A percentile compares a stretch with the other conserved stretches of the same genome.
These are phyloP conservation scores for Orbilia blumenaviensis DNA, from an alignment of 2,329 filamentous ascomycete genomes.

Conservation along the genomic window DNA sequence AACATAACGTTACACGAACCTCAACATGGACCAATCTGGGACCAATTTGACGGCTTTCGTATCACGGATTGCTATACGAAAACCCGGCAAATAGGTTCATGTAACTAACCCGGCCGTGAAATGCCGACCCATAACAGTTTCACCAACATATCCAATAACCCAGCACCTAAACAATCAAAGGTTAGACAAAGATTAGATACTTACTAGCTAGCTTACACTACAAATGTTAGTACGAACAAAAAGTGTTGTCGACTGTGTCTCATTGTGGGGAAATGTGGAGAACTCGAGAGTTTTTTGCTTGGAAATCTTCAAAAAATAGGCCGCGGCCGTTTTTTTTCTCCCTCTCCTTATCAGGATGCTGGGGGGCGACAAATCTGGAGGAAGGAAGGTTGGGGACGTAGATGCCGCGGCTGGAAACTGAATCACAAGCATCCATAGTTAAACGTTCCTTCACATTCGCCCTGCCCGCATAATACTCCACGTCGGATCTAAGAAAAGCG, in stretches of 20 bases:
- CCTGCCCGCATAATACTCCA: constrained; percentile 6
- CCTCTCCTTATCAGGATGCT: no score
- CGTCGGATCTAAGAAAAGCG: constrained; percentile 1
- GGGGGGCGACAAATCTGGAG: not conserved
- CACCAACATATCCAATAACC: no score
- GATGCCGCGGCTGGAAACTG: constrained; percentile 36
- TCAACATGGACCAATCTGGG: no score
- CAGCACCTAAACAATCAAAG: no score
- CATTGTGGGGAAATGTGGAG: not conserved
- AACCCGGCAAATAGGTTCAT: no score
- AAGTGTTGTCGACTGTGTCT: not conserved
- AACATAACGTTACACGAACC: not conserved
- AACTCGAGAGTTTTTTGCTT: constrained; percentile 6
- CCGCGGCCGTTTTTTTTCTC: constrained; percentile 38
- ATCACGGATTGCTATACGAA: no score
- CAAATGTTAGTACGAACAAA: no score
- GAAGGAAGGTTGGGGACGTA: not conserved
- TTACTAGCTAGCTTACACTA: no score
- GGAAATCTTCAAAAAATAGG: constrained; percentile 40
- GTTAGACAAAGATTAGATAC: no score
- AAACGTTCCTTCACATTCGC: not conserved
- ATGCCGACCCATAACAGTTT: not conserved
- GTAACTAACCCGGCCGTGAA: not conserved
- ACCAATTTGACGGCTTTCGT: no score
- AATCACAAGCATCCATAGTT: constrained; percentile 28